Conservation (phyloP, 192 early-diverging fungal species). For the Backusella morwellensis region DNA sequence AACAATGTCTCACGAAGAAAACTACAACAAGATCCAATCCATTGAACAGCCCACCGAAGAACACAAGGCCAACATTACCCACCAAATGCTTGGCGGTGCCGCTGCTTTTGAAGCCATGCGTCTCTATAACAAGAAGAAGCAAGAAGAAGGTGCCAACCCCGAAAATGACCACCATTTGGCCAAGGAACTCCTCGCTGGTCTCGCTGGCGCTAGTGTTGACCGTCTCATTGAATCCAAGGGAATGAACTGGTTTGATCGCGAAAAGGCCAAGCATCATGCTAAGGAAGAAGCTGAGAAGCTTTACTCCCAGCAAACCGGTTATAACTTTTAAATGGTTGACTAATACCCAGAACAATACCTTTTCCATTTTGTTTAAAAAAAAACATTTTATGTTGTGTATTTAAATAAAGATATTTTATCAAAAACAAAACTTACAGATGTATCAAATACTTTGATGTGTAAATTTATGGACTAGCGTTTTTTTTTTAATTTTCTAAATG, state of each 20-base stretch:
- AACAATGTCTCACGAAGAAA: slow-evolving; percentile 21
- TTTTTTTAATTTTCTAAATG: not conserved
- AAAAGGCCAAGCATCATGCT: slow-evolving; percentile 38
- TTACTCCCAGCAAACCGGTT: slow-evolving; percentile 13
- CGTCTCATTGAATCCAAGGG: slow-evolving; percentile 41
- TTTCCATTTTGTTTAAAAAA: not conserved
- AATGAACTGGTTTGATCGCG: slow-evolving; percentile 38
- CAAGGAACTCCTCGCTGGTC: slow-evolving; percentile 46
- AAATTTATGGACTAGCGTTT: not conserved
- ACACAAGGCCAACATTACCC: slow-evolving; percentile 22
- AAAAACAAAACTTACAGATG: not conserved
- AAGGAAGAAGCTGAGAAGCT: slow-evolving; percentile 32
- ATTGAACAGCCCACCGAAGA: slow-evolving; percentile 21
- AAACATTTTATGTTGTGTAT: not conserved
- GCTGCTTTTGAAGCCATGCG: slow-evolving; percentile 55
- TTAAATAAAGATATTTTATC: not conserved
- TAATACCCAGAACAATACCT: not conserved
- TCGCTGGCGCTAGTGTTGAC: slow-evolving; percentile 43
- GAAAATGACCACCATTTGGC: slow-evolving; percentile 28
- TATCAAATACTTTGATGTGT: not conserved
- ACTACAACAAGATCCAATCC: slow-evolving; percentile 21
- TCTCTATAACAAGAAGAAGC: slow-evolving; percentile 27
- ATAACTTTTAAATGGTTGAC: not conserved
- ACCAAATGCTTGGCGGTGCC: slow-evolving; percentile 44
- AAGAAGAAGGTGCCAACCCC: not conserved